These are phyloP conservation scores for Mycena alexandri DNA, from an alignment of 768 basidiomycete genomes.

Conservation along the genomic window DNA sequence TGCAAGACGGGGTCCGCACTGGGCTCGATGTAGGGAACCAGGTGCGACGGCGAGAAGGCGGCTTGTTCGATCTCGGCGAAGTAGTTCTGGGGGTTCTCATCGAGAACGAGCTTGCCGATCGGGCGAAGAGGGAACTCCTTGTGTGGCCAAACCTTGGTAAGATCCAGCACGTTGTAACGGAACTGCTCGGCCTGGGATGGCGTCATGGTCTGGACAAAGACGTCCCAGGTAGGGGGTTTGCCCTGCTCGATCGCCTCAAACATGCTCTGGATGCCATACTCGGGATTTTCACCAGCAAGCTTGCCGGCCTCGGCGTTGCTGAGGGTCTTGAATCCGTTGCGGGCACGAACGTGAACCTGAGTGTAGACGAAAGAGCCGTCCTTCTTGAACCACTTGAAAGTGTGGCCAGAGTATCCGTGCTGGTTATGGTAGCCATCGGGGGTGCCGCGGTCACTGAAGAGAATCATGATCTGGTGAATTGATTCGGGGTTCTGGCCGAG, in stretches of 20 bases:
- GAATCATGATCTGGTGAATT: conserved; percentile 89
- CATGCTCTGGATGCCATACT: conserved; percentile 84
- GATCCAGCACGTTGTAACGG: conserved; percentile 91
- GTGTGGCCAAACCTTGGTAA: conserved; percentile 95
- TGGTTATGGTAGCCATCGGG: conserved; percentile 88
- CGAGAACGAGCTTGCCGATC: conserved; percentile 86
- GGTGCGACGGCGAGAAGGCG: conserved; percentile 92
- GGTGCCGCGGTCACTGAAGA: conserved; percentile 95
- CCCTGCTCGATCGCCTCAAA: conserved; percentile 87
- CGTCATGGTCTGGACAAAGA: conserved; percentile 96
- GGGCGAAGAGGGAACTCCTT: conserved; percentile 88
- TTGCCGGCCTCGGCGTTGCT: conserved; percentile 73
- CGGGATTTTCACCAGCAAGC: conserved; percentile 82
- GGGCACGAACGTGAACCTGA: conserved; percentile 85
- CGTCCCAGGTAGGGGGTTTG: conserved; percentile 88
- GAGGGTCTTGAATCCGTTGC: conserved; percentile 89
- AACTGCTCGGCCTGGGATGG: conserved; percentile 90
- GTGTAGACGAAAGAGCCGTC: conserved; percentile 89
- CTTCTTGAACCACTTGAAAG: conserved; percentile 88
- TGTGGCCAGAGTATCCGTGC: conserved; percentile 96
- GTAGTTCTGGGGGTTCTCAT: conserved; percentile 87
- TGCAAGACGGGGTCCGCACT: conserved; percentile 94
- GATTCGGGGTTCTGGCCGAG: conserved; percentile 90
- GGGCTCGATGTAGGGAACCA: conserved; percentile 89
- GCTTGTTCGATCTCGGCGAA: conserved; percentile 95